Percentiles rank a stretch among this genome's conserved stretches.
Conservation (phyloP, 106 monocot genomes). For the Acanthochlamys bracteata region DNA sequence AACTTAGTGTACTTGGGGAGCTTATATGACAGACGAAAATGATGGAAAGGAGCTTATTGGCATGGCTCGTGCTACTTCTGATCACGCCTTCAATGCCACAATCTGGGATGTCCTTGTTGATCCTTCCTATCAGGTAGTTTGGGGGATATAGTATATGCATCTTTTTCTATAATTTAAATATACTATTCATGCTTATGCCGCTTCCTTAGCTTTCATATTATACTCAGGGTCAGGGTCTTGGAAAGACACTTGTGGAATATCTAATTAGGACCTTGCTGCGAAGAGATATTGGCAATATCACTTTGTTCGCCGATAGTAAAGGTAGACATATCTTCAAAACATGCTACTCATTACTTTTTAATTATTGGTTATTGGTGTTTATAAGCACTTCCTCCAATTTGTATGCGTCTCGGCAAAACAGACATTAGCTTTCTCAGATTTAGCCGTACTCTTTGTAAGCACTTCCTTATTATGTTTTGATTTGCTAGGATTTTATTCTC, state of each 20-base stretch:
- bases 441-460: no score
- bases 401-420: neutral
- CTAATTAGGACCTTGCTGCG: slow-evolving; percentile 67
- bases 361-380: no score
- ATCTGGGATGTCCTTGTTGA: slow-evolving; percentile 99
- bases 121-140: slow-evolving; percentile 92
- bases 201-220: neutral
- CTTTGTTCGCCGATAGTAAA: slow-evolving; percentile 93
- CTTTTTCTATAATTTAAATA: neutral
- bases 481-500: no score
- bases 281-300: slow-evolving; percentile 93
- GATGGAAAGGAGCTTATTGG: slow-evolving; percentile 80
- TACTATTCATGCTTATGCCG: no score
- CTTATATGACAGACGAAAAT: slow-evolving; percentile 72
- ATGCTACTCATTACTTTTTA: neutral
- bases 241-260: slow-evolving; percentile 85
- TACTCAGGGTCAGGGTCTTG: slow-evolving; percentile 82
- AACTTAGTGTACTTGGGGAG: slow-evolving; percentile 69
- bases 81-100: slow-evolving; percentile 98
- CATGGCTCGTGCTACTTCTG: slow-evolving; percentile 98
- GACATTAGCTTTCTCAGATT: neutral
- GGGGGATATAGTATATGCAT: neutral
- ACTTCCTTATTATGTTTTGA: no score
- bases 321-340: slow-evolving; percentile 23
- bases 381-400: neutral